Conservation (phyloP, 495 filamentous ascomycete genomes). For the Clohesyomyces aquaticus region DNA sequence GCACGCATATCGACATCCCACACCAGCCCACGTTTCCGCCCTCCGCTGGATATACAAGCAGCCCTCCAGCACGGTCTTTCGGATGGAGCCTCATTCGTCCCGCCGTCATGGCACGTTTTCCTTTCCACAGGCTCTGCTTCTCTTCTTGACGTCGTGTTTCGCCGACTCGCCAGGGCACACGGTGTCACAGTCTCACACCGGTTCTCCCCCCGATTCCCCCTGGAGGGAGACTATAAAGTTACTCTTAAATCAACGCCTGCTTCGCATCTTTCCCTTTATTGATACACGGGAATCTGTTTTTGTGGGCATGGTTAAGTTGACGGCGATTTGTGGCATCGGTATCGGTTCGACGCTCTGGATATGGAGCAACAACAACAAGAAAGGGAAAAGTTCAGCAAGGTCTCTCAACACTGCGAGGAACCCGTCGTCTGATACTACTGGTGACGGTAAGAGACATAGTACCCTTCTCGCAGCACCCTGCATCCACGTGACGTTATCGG, state of each 20-base stretch:
- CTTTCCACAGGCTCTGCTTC: conserved; percentile 34
- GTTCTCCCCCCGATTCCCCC: background rate
- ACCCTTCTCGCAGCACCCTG: background rate
- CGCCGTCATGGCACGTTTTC: conserved; percentile 22
- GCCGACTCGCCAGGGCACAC: conserved; percentile 7
- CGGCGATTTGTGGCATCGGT: conserved; percentile 39
- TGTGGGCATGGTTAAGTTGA: conserved; percentile 42
- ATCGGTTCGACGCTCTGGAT: conserved; percentile 38
- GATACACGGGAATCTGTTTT: conserved; percentile 4
- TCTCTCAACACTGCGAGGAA: conserved; percentile 1
- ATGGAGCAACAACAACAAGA: conserved; percentile 28
- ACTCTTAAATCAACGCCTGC: conserved; percentile 5
- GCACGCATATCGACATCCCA: conserved; percentile 6
- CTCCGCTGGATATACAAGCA: conserved; percentile 36
- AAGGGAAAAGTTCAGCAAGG: conserved; percentile 9
- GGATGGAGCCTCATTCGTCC: conserved; percentile 41
- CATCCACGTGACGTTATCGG: conserved; percentile 21
- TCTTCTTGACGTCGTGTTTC: conserved; percentile 25
- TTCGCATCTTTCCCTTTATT: background rate
- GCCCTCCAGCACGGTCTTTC: conserved; percentile 20
- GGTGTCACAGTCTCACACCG: conserved; percentile 25
- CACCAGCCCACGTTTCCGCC: conserved; percentile 22
- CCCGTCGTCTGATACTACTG: conserved; percentile 9
- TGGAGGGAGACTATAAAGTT: conserved; percentile 14
- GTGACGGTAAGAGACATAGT: conserved; percentile 20